These are phyloP conservation scores for Herpotrichia juniperi DNA, from an alignment of 2,329 filamentous ascomycete species.

Conservation along the genomic window DNA sequence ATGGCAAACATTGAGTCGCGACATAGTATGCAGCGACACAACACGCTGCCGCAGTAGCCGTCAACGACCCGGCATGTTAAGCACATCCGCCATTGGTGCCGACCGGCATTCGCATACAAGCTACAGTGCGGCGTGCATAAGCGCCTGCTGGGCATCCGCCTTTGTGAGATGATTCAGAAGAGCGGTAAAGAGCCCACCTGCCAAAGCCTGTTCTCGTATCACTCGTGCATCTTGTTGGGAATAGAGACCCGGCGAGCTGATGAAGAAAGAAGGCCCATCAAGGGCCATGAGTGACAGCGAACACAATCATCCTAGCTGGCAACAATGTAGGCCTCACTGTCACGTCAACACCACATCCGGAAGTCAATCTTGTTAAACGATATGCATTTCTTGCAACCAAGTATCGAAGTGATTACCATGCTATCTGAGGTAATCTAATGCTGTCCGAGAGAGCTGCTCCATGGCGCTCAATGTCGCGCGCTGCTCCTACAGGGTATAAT, in stretches of 20 bases:
- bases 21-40: neutral
- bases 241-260: constrained; percentile 21
- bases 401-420: constrained; percentile 40
- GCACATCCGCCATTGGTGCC: constrained; percentile 34
- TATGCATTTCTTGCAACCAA: constrained; percentile 40
- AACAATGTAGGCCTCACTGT: neutral
- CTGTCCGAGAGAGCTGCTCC: constrained; percentile 24
- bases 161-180: constrained; percentile 43
- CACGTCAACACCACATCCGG: neutral
- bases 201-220: constrained; percentile 28
- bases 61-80: constrained; percentile 16
- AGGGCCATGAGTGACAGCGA: constrained; percentile 14
- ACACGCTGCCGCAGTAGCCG: constrained; percentile 3
- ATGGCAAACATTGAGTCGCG: constrained; percentile 13
- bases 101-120: constrained; percentile 29
- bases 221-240: constrained; percentile 42
- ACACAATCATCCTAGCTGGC: neutral
- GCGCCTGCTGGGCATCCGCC: constrained; percentile 34
- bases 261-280: constrained; percentile 19
- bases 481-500: constrained; percentile 37
- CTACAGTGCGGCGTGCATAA: constrained; percentile 45
- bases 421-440: constrained; percentile 37
- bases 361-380: constrained; percentile 16
- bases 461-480: constrained; percentile 9
- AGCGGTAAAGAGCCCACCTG: constrained; percentile 43